Conservation (phyloP, 2,329 filamentous ascomycete genomes). For the Diaporthe eres region DNA sequence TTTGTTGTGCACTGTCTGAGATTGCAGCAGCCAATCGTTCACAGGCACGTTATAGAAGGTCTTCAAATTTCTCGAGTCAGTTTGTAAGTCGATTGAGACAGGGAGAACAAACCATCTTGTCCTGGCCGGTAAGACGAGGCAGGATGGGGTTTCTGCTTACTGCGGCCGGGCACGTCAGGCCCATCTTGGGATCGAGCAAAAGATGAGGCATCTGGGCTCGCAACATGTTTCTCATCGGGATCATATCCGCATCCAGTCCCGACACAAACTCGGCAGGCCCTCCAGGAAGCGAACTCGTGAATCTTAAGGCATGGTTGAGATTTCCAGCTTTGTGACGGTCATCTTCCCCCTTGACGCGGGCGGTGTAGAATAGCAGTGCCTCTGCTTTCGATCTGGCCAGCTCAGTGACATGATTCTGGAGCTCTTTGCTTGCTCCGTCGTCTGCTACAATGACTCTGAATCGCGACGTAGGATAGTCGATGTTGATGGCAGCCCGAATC, state of each 20-base stretch:
- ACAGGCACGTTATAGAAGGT: slow-evolving; percentile 74
- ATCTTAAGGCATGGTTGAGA: slow-evolving; percentile 71
- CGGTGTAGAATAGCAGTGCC: slow-evolving; percentile 51
- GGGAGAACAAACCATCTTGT: neutral
- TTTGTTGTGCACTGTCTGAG: slow-evolving; percentile 11
- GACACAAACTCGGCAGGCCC: slow-evolving; percentile 72
- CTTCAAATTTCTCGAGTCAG: slow-evolving; percentile 42
- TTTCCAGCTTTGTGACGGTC: slow-evolving; percentile 71
- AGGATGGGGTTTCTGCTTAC: slow-evolving; percentile 38
- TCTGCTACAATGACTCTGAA: slow-evolving; percentile 70
- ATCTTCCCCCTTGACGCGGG: neutral
- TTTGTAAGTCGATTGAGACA: neutral
- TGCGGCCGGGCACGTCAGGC: slow-evolving; percentile 72
- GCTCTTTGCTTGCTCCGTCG: slow-evolving; percentile 61
- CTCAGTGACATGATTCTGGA: slow-evolving; percentile 54
- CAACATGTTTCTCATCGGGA: slow-evolving; percentile 73
- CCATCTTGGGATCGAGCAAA: slow-evolving; percentile 69
- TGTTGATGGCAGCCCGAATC: slow-evolving; percentile 65
- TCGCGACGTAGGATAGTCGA: slow-evolving; percentile 67
- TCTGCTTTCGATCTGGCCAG: slow-evolving; percentile 49
- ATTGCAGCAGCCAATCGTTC: slow-evolving; percentile 62
- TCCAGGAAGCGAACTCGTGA: slow-evolving; percentile 64
- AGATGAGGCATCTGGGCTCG: slow-evolving; percentile 72
- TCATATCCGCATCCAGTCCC: slow-evolving; percentile 78
- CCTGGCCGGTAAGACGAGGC: no score